phyloP scores from a whole-genome alignment of 75 land plant species.

The Selaginella tamariscina region DNA sequence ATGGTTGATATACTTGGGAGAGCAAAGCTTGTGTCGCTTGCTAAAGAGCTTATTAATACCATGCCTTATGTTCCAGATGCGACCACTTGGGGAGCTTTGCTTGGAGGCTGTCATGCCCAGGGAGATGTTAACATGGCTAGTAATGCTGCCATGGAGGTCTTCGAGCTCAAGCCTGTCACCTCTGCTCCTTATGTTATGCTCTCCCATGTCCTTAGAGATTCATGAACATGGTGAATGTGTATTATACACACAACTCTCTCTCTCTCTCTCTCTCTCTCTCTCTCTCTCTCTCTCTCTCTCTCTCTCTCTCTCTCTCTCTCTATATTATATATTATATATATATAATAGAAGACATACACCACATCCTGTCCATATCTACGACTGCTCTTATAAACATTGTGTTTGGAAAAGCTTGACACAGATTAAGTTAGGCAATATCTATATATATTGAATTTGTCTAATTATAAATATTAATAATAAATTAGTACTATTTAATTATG shows the following conservation, averaged over 20 bases:
- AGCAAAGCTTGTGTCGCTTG: not conserved
- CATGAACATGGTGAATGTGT: not conserved
- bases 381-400: too few relatives aligned
- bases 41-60: not conserved
- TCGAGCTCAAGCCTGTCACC: not conserved
- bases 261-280: not conserved
- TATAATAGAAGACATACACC: too few relatives aligned
- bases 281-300: not conserved
- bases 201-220: not conserved
- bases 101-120: not conserved
- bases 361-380: conserved; percentile 19
- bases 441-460: too few relatives aligned
- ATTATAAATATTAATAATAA: too few relatives aligned
- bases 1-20: not conserved
- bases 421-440: too few relatives aligned
- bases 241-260: not conserved
- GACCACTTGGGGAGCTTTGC: not conserved
- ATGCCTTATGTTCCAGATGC: not conserved
- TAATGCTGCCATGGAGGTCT: not conserved
- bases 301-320: not conserved
- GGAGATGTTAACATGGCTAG: not conserved
- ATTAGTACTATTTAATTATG: too few relatives aligned
- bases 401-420: too few relatives aligned
- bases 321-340: too few relatives aligned
- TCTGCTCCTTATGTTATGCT: not conserved